These are phyloP conservation scores for Tolypocladium tropicale DNA, from an alignment of 2,329 filamentous ascomycete genomes.

Conservation along the genomic window DNA sequence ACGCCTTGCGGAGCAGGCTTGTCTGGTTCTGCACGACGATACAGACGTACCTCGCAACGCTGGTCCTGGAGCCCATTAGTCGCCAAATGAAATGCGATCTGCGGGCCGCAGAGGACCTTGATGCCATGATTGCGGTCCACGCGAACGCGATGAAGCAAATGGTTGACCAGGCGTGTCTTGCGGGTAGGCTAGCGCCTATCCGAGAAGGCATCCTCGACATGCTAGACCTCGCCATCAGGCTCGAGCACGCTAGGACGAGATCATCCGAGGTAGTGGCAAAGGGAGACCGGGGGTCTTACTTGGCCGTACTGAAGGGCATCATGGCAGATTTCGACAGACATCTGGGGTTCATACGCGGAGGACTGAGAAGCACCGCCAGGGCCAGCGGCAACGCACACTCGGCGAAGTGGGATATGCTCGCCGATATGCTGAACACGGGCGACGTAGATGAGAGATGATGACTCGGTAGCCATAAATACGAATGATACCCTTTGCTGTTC, in stretches of 20 bases:
- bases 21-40: conserved; percentile 70
- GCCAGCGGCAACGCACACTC: conserved; percentile 52
- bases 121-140: conserved; percentile 69
- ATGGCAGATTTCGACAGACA: conserved; percentile 54
- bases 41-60: conserved; percentile 64
- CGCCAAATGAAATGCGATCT: conserved; percentile 47
- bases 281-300: conserved; percentile 29
- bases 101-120: conserved; percentile 56
- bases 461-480: conserved; percentile 6
- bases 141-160: conserved; percentile 51
- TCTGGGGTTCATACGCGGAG: conserved; percentile 60
- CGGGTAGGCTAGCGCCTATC: conserved; percentile 58
- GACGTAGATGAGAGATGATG: conserved; percentile 12
- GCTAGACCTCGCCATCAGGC: conserved; percentile 62
- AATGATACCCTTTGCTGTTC: conserved; percentile 12
- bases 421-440: conserved; percentile 62
- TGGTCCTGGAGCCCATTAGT: conserved; percentile 56
- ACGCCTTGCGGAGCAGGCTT: conserved; percentile 55
- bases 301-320: conserved; percentile 43
- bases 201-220: conserved; percentile 63
- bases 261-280: conserved; percentile 13
- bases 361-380: conserved; percentile 64
- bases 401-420: conserved; percentile 68
- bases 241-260: conserved; percentile 47
- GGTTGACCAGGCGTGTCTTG: conserved; percentile 59